Evolutionary conservation across 106 monocot species (phyloP).

Genomic region (Dioscorea dumetorum): DNA sequence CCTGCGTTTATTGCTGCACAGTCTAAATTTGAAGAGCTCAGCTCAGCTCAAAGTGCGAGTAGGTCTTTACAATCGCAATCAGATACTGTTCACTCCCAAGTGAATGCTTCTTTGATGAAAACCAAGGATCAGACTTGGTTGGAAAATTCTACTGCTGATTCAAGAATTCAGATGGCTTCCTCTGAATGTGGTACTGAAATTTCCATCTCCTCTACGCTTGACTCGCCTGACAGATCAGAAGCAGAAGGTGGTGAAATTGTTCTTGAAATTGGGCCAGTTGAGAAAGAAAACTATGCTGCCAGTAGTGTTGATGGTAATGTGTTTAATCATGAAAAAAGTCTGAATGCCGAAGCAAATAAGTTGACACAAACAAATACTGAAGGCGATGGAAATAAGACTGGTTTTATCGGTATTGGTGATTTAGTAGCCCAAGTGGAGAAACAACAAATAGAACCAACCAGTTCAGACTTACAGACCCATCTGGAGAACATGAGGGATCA

Average conservation of each 20-base stretch:
- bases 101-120: constrained; percentile 3
- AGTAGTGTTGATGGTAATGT: constrained; percentile 7
- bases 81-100: constrained; percentile 7
- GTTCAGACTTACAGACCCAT: constrained; percentile 3
- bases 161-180: constrained; percentile 30
- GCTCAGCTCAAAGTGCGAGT: constrained; percentile 18
- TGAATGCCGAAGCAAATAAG: constrained; percentile 16
- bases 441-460: constrained; percentile 8
- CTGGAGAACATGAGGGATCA: constrained; percentile 15
- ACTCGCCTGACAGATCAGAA: constrained; percentile 84
- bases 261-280: constrained; percentile 59
- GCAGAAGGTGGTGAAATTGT: constrained; percentile 82
- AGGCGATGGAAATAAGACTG: background rate
- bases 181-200: constrained; percentile 97
- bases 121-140: constrained; percentile 5
- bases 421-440: constrained; percentile 15
- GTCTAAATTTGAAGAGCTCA: constrained; percentile 91
- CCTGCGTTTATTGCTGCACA: constrained; percentile 84
- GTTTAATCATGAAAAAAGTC: constrained; percentile 7
- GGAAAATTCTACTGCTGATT: constrained; percentile 24
- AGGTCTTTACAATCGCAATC: constrained; percentile 26
- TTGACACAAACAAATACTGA: constrained; percentile 3
- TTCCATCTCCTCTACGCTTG: constrained; percentile 86
- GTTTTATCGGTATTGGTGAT: constrained; percentile 3
- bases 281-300: constrained; percentile 21